These are phyloP conservation scores for Psilocybe mexicana DNA, from an alignment of 1,284 basidiomycete species.

Conservation along the genomic window DNA sequence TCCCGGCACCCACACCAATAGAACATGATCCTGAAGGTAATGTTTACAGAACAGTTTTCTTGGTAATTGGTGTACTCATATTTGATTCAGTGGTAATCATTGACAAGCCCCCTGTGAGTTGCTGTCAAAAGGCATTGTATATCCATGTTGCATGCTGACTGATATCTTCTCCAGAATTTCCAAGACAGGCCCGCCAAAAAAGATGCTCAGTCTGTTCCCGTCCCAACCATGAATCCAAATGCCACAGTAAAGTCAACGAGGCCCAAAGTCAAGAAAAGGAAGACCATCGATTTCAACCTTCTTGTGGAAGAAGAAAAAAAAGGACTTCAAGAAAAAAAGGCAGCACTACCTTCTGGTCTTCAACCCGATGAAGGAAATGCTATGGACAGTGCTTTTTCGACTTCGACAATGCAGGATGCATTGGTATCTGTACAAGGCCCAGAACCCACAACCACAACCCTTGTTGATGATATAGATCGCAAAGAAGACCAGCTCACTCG, in stretches of 20 bases:
- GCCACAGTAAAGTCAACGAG: not conserved
- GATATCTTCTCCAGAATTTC: not conserved
- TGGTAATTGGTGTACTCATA: not conserved
- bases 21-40: slow-evolving; percentile 2
- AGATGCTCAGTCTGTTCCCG: not conserved
- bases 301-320: slow-evolving; percentile 34
- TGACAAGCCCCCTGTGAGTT: slow-evolving; percentile 1
- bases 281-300: slow-evolving; percentile 27
- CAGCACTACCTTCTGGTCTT: not conserved
- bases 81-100: not conserved
- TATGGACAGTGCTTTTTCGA: not conserved
- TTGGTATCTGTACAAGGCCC: not conserved
- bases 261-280: slow-evolving; percentile 31
- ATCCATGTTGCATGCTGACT: too few species aligned
- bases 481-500: too few species aligned
- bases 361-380: not conserved
- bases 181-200: not conserved
- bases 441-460: too few species aligned
- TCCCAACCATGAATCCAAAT: not conserved
- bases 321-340: slow-evolving; percentile 29
- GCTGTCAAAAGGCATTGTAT: not conserved
- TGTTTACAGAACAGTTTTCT: not conserved
- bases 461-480: too few species aligned
- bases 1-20: not conserved
- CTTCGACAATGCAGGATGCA: not conserved